phyloP scores from a whole-genome alignment of 2,329 filamentous ascomycete species.

The Diplodia scrobiculata region DNA sequence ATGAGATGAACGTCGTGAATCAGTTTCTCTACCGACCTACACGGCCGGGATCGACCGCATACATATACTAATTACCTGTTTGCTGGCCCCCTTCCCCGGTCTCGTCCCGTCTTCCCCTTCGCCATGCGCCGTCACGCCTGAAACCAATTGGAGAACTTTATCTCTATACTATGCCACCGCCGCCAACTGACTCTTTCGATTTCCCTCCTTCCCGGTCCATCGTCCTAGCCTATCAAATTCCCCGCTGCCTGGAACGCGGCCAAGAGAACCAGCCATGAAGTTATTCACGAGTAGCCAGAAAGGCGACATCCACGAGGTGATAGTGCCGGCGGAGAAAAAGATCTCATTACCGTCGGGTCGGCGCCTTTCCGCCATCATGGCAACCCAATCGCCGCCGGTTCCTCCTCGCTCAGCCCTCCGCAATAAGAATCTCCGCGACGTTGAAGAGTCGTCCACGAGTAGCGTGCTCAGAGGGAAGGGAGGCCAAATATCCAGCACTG shows the following conservation, averaged over 20 bases:
- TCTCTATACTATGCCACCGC: constrained; percentile 20
- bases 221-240: not conserved
- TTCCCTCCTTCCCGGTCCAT: constrained; percentile 4
- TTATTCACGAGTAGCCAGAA: constrained; percentile 12
- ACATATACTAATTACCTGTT: constrained; percentile 23
- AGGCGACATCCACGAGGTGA: constrained; percentile 8
- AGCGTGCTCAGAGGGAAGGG: constrained; percentile 34
- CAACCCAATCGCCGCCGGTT: constrained; percentile 33
- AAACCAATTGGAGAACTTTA: constrained; percentile 17
- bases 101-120: not conserved
- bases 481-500: constrained; percentile 40
- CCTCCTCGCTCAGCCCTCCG: constrained; percentile 14
- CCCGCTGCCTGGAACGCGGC: constrained; percentile 1
- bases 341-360: constrained; percentile 49
- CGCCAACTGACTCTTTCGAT: not conserved
- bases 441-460: constrained; percentile 34
- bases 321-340: constrained; percentile 39
- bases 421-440: constrained; percentile 30
- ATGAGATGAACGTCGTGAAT: constrained; percentile 11
- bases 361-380: constrained; percentile 48
- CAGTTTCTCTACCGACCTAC: not conserved
- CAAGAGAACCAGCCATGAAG: constrained; percentile 7
- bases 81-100: not conserved
- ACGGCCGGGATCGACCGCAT: constrained; percentile 10
- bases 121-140: constrained; percentile 23